Conservation (phyloP, 441 rosid genomes). For the Syzygium syzygioides region DNA sequence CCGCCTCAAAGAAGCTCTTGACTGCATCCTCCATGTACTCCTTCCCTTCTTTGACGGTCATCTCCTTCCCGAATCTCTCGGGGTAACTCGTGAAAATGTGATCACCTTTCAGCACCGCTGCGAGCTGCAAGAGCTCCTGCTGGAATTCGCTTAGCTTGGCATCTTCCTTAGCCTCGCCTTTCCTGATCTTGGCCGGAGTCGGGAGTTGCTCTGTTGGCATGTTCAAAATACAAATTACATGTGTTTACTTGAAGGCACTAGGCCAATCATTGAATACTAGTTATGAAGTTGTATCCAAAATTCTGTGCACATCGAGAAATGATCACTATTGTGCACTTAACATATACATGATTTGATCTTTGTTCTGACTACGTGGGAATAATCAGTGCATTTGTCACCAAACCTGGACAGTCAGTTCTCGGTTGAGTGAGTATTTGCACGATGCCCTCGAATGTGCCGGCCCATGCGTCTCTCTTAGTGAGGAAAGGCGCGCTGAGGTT, state of each 20-base stretch:
- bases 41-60: constrained; percentile 74
- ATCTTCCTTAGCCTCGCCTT: constrained; percentile 47
- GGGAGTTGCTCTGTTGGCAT: constrained; percentile 36
- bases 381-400: background rate
- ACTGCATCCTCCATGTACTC: constrained; percentile 76
- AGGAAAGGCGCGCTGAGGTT: constrained; percentile 60
- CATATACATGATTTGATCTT: background rate
- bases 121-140: constrained; percentile 70
- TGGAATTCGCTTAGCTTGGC: constrained; percentile 70
- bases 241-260: background rate
- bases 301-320: background rate
- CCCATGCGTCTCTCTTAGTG: constrained; percentile 84
- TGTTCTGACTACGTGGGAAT: background rate
- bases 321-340: background rate
- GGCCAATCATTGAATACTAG: background rate
- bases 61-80: constrained; percentile 36
- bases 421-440: constrained; percentile 45
- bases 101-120: constrained; percentile 71
- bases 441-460: constrained; percentile 71
- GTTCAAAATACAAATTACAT: background rate
- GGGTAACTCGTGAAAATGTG: constrained; percentile 41
- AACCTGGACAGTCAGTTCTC: constrained; percentile 84
- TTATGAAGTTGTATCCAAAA: too few species aligned
- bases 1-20: constrained; percentile 58
- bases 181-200: constrained; percentile 50